A percentile compares a stretch with the other conserved stretches of the same genome.
These are phyloP conservation scores for Xylaria flabelliformis DNA, from an alignment of 495 filamentous ascomycete genomes.

Conservation along the genomic window DNA sequence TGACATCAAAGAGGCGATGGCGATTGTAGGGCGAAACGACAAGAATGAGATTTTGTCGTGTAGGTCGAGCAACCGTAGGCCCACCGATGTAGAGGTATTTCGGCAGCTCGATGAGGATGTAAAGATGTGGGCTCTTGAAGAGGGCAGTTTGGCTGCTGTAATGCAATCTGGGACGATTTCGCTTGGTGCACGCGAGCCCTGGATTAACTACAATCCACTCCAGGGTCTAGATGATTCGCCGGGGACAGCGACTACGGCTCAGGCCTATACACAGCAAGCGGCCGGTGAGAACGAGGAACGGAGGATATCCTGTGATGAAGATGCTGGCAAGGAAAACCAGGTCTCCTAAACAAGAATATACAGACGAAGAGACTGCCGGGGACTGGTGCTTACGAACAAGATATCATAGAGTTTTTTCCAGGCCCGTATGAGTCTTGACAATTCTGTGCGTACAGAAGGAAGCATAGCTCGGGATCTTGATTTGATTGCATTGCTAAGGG, in stretches of 20 bases:
- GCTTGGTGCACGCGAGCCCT: constrained; percentile 12
- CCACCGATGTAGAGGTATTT: not conserved
- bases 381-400: not conserved
- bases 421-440: too few relatives aligned
- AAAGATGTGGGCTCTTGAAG: constrained; percentile 7
- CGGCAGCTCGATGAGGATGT: constrained; percentile 9
- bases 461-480: not conserved
- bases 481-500: not conserved
- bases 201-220: constrained; percentile 24
- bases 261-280: not conserved
- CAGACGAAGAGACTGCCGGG: not conserved
- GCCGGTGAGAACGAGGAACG: not conserved
- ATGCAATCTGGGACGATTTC: not conserved
- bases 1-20: constrained; percentile 20
- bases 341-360: not conserved
- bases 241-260: not conserved
- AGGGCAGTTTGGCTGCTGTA: not conserved
- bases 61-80: not conserved
- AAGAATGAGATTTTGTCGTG: not conserved
- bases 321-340: not conserved
- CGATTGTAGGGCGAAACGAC: constrained; percentile 15
- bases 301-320: not conserved
- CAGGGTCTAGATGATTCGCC: not conserved
- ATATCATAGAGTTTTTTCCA: not conserved
- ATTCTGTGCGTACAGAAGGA: not conserved